Conservation (phyloP, 208 protist species). For the Vickermania spadyakhi region DNA sequence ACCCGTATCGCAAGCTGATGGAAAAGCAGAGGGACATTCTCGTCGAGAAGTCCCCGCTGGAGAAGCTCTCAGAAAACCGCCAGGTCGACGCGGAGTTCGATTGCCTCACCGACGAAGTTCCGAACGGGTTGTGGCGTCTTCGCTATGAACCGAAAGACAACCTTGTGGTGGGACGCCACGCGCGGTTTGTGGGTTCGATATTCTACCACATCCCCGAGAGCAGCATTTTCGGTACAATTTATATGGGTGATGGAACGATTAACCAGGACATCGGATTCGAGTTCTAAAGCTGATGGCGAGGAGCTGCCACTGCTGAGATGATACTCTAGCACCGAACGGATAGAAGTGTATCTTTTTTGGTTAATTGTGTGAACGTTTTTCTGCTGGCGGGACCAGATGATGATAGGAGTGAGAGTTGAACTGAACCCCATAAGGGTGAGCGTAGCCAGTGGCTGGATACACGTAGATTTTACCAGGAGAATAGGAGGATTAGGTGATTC, state of each 20-base stretch:
- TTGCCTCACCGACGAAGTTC: constrained; percentile 63
- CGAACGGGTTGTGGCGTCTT: constrained; percentile 57
- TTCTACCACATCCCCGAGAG: constrained; percentile 83
- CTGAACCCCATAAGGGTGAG: too few relatives aligned
- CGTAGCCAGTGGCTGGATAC: too few relatives aligned
- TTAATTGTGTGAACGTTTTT: too few relatives aligned
- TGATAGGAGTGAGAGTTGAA: constrained; percentile 7
- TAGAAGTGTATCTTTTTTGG: too few relatives aligned
- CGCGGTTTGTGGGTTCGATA: constrained; percentile 52
- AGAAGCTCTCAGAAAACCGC: constrained; percentile 46
- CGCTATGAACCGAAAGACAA: constrained; percentile 58
- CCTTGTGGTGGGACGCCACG: constrained; percentile 56
- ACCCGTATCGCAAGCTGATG: constrained; percentile 62
- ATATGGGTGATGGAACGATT: constrained; percentile 84
- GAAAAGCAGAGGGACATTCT: constrained; percentile 19
- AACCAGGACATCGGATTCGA: constrained; percentile 75
- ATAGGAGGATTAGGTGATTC: too few relatives aligned
- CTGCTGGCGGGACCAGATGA: too few relatives aligned
- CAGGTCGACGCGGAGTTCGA: constrained; percentile 63
- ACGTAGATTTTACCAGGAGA: too few relatives aligned
- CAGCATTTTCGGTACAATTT: constrained; percentile 56
- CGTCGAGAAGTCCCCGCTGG: constrained; percentile 37
- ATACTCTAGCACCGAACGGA: too few relatives aligned
- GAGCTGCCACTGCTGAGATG: too few relatives aligned
- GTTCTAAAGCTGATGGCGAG: constrained; percentile 17